Percentiles rank a stretch among this genome's conserved stretches.
Conservation (phyloP, 495 filamentous ascomycete genomes). For the Gamarada debralockiae region DNA sequence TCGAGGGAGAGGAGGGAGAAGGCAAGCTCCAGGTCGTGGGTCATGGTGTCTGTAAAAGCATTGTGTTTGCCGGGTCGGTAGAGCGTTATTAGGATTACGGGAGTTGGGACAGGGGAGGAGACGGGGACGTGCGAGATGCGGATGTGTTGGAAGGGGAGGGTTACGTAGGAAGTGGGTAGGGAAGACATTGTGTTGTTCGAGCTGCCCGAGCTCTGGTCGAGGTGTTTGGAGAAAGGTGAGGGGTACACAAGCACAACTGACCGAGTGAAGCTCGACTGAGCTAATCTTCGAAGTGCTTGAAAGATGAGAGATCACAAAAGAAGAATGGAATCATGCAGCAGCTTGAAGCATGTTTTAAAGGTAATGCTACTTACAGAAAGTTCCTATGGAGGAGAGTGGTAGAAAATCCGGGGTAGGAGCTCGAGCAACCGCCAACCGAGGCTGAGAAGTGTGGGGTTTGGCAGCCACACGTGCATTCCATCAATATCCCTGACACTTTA, state of each 20-base stretch:
- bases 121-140: constrained; percentile 48
- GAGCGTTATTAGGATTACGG: constrained; percentile 52
- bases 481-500: too few relatives aligned
- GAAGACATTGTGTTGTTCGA: constrained; percentile 8
- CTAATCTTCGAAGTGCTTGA: neutral
- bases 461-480: too few relatives aligned
- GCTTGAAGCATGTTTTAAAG: neutral
- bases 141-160: constrained; percentile 35
- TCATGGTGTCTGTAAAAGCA: constrained; percentile 58
- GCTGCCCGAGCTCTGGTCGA: too few relatives aligned
- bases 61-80: constrained; percentile 56
- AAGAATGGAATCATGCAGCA: neutral
- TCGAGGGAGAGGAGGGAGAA: constrained; percentile 53
- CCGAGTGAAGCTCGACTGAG: neutral
- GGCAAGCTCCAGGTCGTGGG: constrained; percentile 46
- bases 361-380: too few relatives aligned
- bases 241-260: too few relatives aligned
- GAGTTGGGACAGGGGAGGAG: constrained; percentile 44
- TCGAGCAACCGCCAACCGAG: neutral
- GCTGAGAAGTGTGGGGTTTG: neutral
- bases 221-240: too few relatives aligned
- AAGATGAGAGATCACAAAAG: neutral
- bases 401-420: too few relatives aligned
- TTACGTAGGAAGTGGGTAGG: constrained; percentile 32
- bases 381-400: too few relatives aligned